Base-by-base conservation (phyloP, 78 protist genomes). In the Dictyostelium purpureum region DNA sequence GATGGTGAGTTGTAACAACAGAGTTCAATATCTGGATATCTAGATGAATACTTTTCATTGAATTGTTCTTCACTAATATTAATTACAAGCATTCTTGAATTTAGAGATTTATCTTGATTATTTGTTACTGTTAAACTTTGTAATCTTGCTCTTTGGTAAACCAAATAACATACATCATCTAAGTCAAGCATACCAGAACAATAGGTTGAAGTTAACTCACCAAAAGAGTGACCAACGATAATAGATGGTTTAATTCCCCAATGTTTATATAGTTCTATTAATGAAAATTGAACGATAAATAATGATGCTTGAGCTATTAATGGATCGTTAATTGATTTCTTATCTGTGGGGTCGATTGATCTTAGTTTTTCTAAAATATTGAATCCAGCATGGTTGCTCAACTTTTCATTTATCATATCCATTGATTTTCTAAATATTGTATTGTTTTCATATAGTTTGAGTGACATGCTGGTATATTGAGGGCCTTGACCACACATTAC, bases 61-160 rank as follows among this genome's bases (percentile, higher is more conserved):
- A n/a, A 77, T 10, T 57, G 10, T n/a, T 33, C 51, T 14, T 7
- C 1, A n/a, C 66, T 43, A 24, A 88, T 6, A 24, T 73, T 49
- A 40, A 88, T 79, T 18, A 63, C 51, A 42, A 88, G 56, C 76
- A 88, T 63, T 56, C 43, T 88, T 2, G 78, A 77, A 45, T 37
- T 81, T 3, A 21, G n/a, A 3, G 77, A 38, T 38, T 57, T 47
- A 11, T 14, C 94, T 87, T 14, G 56, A 40, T 28, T 87, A 87
- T 54, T 69, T 67, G 16, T 83, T 52, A 59, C 61, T 11, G 78
- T 57, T 26, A 7, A 21, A 19, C n/a, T 45, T 45, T 83, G 90
- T 16, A 16, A 18, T 40, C 26, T 14, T 26, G 69, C 10, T 40
- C 90, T 18, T 6, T n/a, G 19, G 35, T 70, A 38, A 56, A 83